phyloP scores from a whole-genome alignment of 2,329 filamentous ascomycete species.

The Myriosclerotinia curreyana region DNA sequence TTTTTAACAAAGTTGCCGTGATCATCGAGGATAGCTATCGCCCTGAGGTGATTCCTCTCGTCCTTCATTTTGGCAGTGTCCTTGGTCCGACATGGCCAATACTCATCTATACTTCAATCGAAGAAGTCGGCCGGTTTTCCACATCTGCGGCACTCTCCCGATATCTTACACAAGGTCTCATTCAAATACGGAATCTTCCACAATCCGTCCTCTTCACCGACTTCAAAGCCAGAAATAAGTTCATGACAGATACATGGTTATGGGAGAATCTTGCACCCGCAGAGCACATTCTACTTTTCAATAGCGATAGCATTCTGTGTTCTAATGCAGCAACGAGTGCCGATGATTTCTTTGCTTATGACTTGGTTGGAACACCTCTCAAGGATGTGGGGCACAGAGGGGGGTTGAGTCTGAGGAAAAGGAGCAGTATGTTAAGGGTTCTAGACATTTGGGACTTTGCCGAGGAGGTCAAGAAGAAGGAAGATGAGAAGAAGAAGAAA shows the following conservation, averaged over 20 bases:
- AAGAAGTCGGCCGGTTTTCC: constrained; percentile 33
- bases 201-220: constrained; percentile 40
- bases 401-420: constrained; percentile 42
- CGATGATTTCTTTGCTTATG: constrained; percentile 41
- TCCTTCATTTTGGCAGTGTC: constrained; percentile 43
- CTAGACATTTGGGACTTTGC: constrained; percentile 35
- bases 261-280: constrained; percentile 40
- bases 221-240: constrained; percentile 34
- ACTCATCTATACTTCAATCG: constrained; percentile 44
- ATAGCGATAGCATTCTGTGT: constrained; percentile 41
- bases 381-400: constrained; percentile 39
- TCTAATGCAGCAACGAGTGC: constrained; percentile 38
- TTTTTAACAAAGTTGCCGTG: constrained; percentile 40
- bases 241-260: constrained; percentile 39
- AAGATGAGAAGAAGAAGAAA: not conserved
- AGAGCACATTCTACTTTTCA: constrained; percentile 40
- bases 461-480: constrained; percentile 26
- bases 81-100: constrained; percentile 47
- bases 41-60: constrained; percentile 41
- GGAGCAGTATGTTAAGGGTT: constrained; percentile 38
- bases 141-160: constrained; percentile 42
- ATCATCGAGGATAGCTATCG: constrained; percentile 42
- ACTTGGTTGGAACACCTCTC: constrained; percentile 41
- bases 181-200: constrained; percentile 44
- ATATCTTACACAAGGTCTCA: constrained; percentile 38